Evolutionary conservation across 176 grass and related monocot species (phyloP).

Genomic region (Microstegium vimineum): DNA sequence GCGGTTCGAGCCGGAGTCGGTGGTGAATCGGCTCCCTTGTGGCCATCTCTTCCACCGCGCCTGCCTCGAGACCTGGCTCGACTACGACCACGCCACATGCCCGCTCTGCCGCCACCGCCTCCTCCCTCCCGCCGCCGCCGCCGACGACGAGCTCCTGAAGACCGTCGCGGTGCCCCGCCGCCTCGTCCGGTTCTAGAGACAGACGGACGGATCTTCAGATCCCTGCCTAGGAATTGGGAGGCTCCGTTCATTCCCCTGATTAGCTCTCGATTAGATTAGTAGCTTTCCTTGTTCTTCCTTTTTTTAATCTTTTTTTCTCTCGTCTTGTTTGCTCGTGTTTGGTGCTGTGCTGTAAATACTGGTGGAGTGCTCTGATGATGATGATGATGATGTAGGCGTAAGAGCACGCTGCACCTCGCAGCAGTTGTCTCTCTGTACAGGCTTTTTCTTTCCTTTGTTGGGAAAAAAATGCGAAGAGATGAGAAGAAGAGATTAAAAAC

Average conservation of each 20-base stretch:
- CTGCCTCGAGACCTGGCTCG: no score
- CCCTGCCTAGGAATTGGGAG: constrained; percentile 27
- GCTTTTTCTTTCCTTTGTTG: background rate
- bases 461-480: constrained; percentile 8
- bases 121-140: no score
- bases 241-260: background rate
- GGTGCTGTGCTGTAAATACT: constrained; percentile 38
- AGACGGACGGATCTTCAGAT: background rate
- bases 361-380: constrained; percentile 30
- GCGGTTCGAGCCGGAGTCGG: no score
- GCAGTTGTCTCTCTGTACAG: constrained; percentile 7
- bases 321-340: background rate
- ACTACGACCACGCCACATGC: constrained; percentile 21
- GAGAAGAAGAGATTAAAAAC: background rate
- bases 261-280: background rate
- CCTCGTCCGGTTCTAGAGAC: constrained; percentile 18
- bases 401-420: constrained; percentile 5
- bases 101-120: no score
- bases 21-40: no score
- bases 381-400: no score
- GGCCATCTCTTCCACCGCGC: no score
- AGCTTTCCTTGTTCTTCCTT: background rate
- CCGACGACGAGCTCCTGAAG: no score
- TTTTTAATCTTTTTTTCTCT: background rate
- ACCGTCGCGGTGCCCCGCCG: background rate